Base-by-base conservation (phyloP, 148 eudicot species). In the Cornus controversa region DNA sequence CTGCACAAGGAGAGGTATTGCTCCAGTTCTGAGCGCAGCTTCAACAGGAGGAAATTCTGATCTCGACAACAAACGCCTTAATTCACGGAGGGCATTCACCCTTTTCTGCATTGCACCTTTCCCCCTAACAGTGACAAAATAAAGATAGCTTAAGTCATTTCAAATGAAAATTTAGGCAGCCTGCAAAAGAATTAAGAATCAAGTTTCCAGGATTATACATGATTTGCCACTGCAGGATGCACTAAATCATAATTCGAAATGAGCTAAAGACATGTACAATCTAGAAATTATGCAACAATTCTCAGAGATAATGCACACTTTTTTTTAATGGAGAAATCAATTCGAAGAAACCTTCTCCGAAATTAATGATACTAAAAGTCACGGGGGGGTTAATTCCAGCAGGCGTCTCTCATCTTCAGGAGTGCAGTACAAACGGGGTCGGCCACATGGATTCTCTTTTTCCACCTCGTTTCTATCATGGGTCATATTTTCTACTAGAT, bases 41-140 rank as follows among this genome's bases (percentile, higher is more conserved):
- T 93, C 99, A 84, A 96, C 90, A 65, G 99, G 99, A 79, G 98
- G 99, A 28, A 88, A 90, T 81, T 96, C 99, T 18, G 99, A 91
- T 88, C 80, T 90, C 64, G 99, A 90, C 83, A 96, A 83, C 58
- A 93, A 75, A 10, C 90, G 86, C 84, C 99, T 89, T 69, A 96
- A 70, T 74, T 88, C 90, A 67, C 93, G 97, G 74, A 96, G 89
- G 72, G 98, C 89, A 81, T 70, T 72, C 54, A 96, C 89, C 82
- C 88, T 91, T 83, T 93, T 96, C 80, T 86, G 90, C 75, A 80
- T 72, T 26, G 85, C 92, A 78, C 98, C 99, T 81, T 96, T 96
- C 27, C 98, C 99, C 89, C 99, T 96, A 66, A 58, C 26, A 62
- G 26, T 42, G 5, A 53, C 23, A n/a, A 57, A 27, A 82, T 27